phyloP scores from a whole-genome alignment of 2,329 filamentous ascomycete species.

The Metarhizium robertsii region DNA sequence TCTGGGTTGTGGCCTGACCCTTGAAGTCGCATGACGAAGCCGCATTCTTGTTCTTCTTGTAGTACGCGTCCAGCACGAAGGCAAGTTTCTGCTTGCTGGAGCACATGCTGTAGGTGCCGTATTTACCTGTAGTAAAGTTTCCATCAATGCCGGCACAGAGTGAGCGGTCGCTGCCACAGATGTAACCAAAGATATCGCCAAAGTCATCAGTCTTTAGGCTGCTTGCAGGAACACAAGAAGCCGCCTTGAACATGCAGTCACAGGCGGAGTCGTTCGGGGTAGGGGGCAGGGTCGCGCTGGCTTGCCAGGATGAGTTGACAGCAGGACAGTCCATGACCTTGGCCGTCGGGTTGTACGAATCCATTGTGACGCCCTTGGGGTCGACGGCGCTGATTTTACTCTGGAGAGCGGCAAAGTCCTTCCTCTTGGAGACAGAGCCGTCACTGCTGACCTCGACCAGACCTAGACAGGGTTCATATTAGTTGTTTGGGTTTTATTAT shows the following conservation, averaged over 20 bases:
- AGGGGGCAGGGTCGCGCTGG: slow-evolving; percentile 62
- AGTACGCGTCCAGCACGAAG: slow-evolving; percentile 68
- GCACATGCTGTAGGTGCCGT: slow-evolving; percentile 76
- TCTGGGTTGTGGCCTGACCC: slow-evolving; percentile 51
- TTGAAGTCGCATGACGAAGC: slow-evolving; percentile 58
- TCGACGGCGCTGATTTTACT: slow-evolving; percentile 58
- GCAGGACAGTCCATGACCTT: slow-evolving; percentile 65
- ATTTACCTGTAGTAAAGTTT: slow-evolving; percentile 38
- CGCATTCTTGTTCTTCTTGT: slow-evolving; percentile 43
- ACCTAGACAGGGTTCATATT: slow-evolving; percentile 29
- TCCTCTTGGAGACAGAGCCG: slow-evolving; percentile 52
- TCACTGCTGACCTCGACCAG: slow-evolving; percentile 51
- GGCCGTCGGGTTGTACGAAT: slow-evolving; percentile 67
- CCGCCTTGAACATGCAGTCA: slow-evolving; percentile 71
- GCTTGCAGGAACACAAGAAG: slow-evolving; percentile 60
- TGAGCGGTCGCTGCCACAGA: slow-evolving; percentile 51
- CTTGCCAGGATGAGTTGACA: slow-evolving; percentile 54
- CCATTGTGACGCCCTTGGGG: slow-evolving; percentile 57
- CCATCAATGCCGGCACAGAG: slow-evolving; percentile 57
- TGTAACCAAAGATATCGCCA: slow-evolving; percentile 62
- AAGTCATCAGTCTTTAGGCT: slow-evolving; percentile 49
- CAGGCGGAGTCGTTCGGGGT: slow-evolving; percentile 72
- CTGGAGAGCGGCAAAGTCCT: slow-evolving; percentile 67
- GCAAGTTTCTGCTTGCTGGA: slow-evolving; percentile 59
- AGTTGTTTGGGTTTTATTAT: not conserved